Conservation (phyloP, 345 rosid species). For the Gossypium rotundifolium region DNA sequence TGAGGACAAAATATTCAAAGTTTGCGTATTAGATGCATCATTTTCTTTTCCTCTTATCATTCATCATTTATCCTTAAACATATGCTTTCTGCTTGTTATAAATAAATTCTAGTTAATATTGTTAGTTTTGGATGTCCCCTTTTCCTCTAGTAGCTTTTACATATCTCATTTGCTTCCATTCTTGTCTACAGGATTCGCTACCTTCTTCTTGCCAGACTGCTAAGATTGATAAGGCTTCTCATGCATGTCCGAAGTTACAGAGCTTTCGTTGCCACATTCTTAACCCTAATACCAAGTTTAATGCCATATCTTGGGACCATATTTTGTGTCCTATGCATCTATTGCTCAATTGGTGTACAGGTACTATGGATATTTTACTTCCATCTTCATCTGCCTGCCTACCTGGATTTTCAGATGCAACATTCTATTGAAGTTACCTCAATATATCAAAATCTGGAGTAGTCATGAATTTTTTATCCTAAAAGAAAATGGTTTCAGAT, state of each 20-base stretch:
- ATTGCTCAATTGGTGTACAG: slow-evolving; percentile 94
- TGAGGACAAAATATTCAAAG: slow-evolving; percentile 23
- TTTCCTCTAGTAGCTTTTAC: not conserved
- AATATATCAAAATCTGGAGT: not conserved
- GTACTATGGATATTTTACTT: slow-evolving; percentile 26
- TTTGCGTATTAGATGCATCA: not conserved
- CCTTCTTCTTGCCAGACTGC: slow-evolving; percentile 91
- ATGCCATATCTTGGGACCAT: slow-evolving; percentile 93
- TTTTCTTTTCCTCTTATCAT: not conserved
- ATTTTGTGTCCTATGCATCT: slow-evolving; percentile 79
- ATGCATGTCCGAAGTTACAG: slow-evolving; percentile 69
- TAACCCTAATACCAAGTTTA: slow-evolving; percentile 86
- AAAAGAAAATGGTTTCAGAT: not conserved
- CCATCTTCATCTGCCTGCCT: not conserved
- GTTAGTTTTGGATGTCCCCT: not conserved
- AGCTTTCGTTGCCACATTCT: slow-evolving; percentile 88
- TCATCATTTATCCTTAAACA: not conserved
- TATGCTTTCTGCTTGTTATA: not conserved
- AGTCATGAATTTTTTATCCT: not conserved
- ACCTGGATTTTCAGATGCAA: not conserved
- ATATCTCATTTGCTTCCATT: slow-evolving; percentile 9
- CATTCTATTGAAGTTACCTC: not conserved
- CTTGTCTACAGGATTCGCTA: slow-evolving; percentile 84
- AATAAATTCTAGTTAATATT: not conserved
- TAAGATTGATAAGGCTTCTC: slow-evolving; percentile 80